These are phyloP conservation scores for Megacollybia platyphylla DNA, from an alignment of 1,284 basidiomycete genomes.

Conservation along the genomic window DNA sequence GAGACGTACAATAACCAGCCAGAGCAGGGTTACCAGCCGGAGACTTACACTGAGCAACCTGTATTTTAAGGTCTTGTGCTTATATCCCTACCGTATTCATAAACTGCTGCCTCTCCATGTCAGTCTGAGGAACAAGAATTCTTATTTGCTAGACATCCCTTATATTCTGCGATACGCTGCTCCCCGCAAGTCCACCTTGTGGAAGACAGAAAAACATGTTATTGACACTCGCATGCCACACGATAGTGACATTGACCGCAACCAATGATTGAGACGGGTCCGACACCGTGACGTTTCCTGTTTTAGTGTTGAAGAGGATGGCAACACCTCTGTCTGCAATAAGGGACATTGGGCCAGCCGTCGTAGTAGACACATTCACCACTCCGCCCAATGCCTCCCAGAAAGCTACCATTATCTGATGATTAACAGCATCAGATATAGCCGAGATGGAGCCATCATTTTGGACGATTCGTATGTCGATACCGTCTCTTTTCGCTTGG, in stretches of 20 bases:
- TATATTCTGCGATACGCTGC: not conserved
- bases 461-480: conserved; percentile 8
- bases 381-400: conserved; percentile 12
- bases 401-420: conserved; percentile 19
- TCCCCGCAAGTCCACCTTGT: not conserved
- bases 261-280: conserved; percentile 34
- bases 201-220: not conserved
- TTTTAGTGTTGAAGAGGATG: not conserved
- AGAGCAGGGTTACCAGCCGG: conserved; percentile 25
- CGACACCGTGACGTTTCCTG: conserved; percentile 20
- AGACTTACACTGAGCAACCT: conserved; percentile 26
- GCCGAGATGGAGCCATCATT: conserved; percentile 21
- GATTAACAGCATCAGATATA: conserved; percentile 16
- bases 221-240: not conserved
- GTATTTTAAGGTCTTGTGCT: conserved; percentile 28
- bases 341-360: not conserved
- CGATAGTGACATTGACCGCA: not conserved
- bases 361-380: not conserved
- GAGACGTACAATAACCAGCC: conserved; percentile 36
- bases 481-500: conserved; percentile 2
- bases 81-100: too few relatives aligned
- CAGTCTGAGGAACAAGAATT: too few relatives aligned
- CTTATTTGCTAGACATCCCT: not conserved
- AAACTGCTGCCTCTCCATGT: too few relatives aligned
- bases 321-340: not conserved